phyloP scores from a whole-genome alignment of 495 filamentous ascomycete genomes.

The Amorphotheca resinae region DNA sequence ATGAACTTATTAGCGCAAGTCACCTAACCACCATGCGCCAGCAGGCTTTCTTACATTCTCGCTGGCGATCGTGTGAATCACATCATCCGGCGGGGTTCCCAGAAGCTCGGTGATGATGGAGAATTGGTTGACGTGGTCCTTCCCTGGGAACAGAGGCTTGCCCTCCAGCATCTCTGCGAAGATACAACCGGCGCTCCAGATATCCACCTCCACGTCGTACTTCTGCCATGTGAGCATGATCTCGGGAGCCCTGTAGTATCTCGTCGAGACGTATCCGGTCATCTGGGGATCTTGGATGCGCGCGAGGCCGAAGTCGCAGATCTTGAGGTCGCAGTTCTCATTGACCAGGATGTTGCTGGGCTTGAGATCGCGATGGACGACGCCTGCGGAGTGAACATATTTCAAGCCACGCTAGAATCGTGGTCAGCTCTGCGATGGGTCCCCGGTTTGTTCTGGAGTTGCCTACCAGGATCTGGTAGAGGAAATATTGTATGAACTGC shows the following conservation, averaged over 20 bases:
- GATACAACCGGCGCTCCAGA: slow-evolving; percentile 98
- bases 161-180: slow-evolving; percentile 99
- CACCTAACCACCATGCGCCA: background rate
- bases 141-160: slow-evolving; percentile 95
- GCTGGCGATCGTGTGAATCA: slow-evolving; percentile 95
- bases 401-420: slow-evolving; percentile 74
- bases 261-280: slow-evolving; percentile 97
- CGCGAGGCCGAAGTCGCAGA: slow-evolving; percentile 96
- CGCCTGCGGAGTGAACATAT: slow-evolving; percentile 97
- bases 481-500: slow-evolving; percentile 99
- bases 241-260: slow-evolving; percentile 96
- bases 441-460: background rate
- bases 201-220: slow-evolving; percentile 98
- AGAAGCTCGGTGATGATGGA: slow-evolving; percentile 98
- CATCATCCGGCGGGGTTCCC: slow-evolving; percentile 96
- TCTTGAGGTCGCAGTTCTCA: slow-evolving; percentile 98
- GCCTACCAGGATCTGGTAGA: slow-evolving; percentile 93
- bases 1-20: slow-evolving; percentile 6
- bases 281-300: slow-evolving; percentile 99
- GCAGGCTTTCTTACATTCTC: slow-evolving; percentile 64
- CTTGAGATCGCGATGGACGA: slow-evolving; percentile 95
- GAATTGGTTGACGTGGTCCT: slow-evolving; percentile 99
- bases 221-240: slow-evolving; percentile 99
- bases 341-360: slow-evolving; percentile 98
- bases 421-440: slow-evolving; percentile 22